Percentiles rank a stretch among this genome's conserved stretches.
phyloP scores from a whole-genome alignment of 306 rosid species.

The Cajanus cajan region DNA sequence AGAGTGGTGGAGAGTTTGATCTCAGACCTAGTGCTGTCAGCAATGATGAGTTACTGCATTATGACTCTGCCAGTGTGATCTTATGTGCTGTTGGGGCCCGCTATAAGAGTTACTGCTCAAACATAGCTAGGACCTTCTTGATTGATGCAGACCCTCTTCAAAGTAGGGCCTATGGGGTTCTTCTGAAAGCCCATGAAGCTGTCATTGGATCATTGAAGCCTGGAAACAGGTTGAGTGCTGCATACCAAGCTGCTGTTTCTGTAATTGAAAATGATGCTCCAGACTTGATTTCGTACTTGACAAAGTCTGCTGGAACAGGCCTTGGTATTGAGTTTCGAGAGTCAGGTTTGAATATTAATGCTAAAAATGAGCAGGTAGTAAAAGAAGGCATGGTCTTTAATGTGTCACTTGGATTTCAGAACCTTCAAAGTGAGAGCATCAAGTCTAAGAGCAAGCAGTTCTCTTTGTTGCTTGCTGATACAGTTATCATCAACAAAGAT shows the following conservation, averaged over 20 bases:
- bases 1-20: slow-evolving; percentile 93
- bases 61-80: slow-evolving; percentile 83
- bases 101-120: slow-evolving; percentile 90
- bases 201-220: slow-evolving; percentile 70
- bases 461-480: slow-evolving; percentile 85
- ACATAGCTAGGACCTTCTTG: slow-evolving; percentile 81
- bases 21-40: slow-evolving; percentile 96
- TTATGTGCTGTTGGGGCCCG: slow-evolving; percentile 92
- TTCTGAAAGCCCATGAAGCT: slow-evolving; percentile 83
- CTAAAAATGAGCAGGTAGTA: slow-evolving; percentile 70
- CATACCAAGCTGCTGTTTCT: slow-evolving; percentile 77
- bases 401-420: slow-evolving; percentile 87
- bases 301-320: slow-evolving; percentile 92
- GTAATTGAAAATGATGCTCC: slow-evolving; percentile 82
- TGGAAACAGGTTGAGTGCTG: slow-evolving; percentile 63
- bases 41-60: slow-evolving; percentile 79
- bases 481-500: slow-evolving; percentile 64
- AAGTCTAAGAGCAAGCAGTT: slow-evolving; percentile 59
- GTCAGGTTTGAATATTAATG: slow-evolving; percentile 82
- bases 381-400: slow-evolving; percentile 89
- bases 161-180: slow-evolving; percentile 87
- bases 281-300: slow-evolving; percentile 62
- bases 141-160: slow-evolving; percentile 84
- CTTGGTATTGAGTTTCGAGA: slow-evolving; percentile 96
- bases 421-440: slow-evolving; percentile 51